Percentiles rank a stretch among this genome's conserved stretches.
phyloP scores from a whole-genome alignment of 2,329 filamentous ascomycete species.

The Sporothrix inflata region DNA sequence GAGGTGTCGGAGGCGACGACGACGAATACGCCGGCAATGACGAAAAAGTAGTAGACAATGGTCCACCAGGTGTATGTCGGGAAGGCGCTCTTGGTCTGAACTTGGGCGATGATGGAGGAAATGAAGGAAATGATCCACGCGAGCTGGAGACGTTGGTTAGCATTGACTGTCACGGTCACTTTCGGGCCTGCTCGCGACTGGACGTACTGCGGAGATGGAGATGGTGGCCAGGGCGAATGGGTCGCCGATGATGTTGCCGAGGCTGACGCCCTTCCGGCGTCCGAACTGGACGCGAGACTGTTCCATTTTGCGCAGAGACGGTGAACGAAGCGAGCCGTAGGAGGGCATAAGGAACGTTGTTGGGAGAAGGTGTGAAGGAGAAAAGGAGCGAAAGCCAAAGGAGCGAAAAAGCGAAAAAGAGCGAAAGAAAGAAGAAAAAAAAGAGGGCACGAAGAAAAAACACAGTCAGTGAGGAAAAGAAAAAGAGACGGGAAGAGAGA shows the following conservation, averaged over 20 bases:
- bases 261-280: conserved; percentile 64
- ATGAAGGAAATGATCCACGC: conserved; percentile 95
- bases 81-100: conserved; percentile 58
- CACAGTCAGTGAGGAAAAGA: background rate
- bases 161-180: no score
- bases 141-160: conserved; percentile 58
- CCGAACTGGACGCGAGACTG: conserved; percentile 61
- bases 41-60: conserved; percentile 80
- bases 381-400: background rate
- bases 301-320: conserved; percentile 82
- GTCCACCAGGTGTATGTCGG: conserved; percentile 94
- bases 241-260: conserved; percentile 92
- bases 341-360: conserved; percentile 66
- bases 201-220: conserved; percentile 82
- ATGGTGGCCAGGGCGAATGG: conserved; percentile 94
- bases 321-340: conserved; percentile 73
- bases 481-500: background rate
- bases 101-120: conserved; percentile 74
- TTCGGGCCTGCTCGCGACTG: no score
- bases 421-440: background rate
- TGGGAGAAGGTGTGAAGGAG: background rate
- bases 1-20: conserved; percentile 83
- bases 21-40: conserved; percentile 77
- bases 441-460: background rate
- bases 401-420: conserved; percentile 14